Base-by-base conservation (phyloP, 495 filamentous ascomycete genomes). In the Penicillium arizonense region DNA sequence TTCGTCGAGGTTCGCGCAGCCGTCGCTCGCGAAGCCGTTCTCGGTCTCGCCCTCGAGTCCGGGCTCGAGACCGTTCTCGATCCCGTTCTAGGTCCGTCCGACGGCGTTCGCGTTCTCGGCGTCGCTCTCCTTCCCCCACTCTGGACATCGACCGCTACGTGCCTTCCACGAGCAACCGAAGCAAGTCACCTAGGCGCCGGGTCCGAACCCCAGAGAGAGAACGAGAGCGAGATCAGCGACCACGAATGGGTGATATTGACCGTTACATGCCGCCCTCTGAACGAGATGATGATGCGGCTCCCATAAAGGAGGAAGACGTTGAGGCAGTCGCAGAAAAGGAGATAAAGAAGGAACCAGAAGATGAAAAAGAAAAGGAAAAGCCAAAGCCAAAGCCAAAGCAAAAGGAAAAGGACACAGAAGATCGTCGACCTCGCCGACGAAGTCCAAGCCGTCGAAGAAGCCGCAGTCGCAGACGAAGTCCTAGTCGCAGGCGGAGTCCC, bases 121-220 rank as follows among this genome's bases (percentile, higher is more conserved):
- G 56, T 36, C 56, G 56, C 5, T 64, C 66, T n/a, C 59, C 64
- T 20, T 65, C 67, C 7, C 70, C 70, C 9, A 62, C 65, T 43
- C 60, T 71, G 13, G 74, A 79, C 38, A 81, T 79, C 45, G 77
- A 81, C 62, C 77, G 77, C 13, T 79, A 79, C 53, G 72, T 80
- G 0, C 77, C 77, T 4, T 35, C 65, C 7, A 77, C 72, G 7
- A 77, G 73, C 47, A 65, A 67, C 26, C 71, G 75, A 16, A 75
- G 72, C 59, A 66, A 69, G 14, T 77, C 74, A 24, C 74, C 74
- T n/a, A 67, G 75, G 43, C 73, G 73, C 7, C 67, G 74, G 24
- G 56, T 70, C 1, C 69, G 74, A 30, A 75, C 72, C 5, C 70
- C 65, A 41, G 68, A 75, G 20, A 51, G 61, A 18, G 56, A 57